These are phyloP conservation scores for Alternaria sp. DNA, from an alignment of 2,329 filamentous ascomycete genomes.

Conservation along the genomic window DNA sequence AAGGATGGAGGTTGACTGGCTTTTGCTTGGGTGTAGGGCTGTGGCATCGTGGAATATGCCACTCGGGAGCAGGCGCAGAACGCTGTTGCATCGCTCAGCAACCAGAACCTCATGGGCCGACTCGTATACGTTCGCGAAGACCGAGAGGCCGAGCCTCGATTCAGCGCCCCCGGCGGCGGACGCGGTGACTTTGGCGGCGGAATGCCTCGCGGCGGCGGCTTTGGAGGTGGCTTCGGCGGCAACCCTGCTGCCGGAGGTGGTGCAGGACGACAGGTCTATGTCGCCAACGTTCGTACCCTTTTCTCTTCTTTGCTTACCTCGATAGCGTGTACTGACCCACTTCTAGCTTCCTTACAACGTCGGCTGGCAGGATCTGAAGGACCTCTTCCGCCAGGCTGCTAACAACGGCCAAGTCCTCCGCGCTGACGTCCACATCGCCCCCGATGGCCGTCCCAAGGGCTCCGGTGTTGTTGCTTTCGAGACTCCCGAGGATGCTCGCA, in stretches of 20 bases:
- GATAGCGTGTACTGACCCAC: conserved; percentile 41
- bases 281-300: conserved; percentile 88
- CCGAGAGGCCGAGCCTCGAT: conserved; percentile 96
- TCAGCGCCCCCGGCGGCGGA: conserved; percentile 71
- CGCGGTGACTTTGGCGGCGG: conserved; percentile 58
- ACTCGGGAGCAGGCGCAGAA: conserved; percentile 98
- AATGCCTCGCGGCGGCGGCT: conserved; percentile 50
- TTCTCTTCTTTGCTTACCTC: conserved; percentile 23
- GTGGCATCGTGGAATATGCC: conserved; percentile 99
- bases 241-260: conserved; percentile 66
- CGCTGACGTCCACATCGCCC: conserved; percentile 91
- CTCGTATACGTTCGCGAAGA: conserved; percentile 99
- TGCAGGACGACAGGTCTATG: conserved; percentile 88
- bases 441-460: conserved; percentile 92
- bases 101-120: conserved; percentile 98
- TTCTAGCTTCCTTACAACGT: conserved; percentile 91
- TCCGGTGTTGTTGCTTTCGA: conserved; percentile 98
- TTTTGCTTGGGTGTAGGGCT: conserved; percentile 95
- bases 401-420: conserved; percentile 71
- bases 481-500: conserved; percentile 90
- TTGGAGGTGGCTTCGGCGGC: conserved; percentile 54
- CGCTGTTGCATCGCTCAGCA: conserved; percentile 96
- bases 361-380: conserved; percentile 98
- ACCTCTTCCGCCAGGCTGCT: conserved; percentile 90
- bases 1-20: conserved; percentile 99